Evolutionary conservation across 148 eudicot species (phyloP).

Genomic region (Arbutus unedo): DNA sequence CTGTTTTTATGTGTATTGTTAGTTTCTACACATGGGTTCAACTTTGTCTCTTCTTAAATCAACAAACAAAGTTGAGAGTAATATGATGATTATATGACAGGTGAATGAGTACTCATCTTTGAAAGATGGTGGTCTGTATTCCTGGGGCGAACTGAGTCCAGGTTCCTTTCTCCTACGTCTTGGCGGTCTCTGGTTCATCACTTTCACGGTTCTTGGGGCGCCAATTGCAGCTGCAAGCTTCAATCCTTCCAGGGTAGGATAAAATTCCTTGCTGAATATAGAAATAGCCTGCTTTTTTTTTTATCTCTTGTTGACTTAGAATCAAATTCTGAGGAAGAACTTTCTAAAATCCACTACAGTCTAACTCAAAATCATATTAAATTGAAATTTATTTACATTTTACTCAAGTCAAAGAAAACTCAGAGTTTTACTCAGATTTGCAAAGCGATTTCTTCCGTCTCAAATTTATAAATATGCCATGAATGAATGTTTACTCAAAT

Average conservation of each 20-base stretch:
- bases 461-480: no score
- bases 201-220: slow-evolving; percentile 72
- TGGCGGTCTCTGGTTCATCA: slow-evolving; percentile 86
- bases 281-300: no score
- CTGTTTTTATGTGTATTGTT: not conserved
- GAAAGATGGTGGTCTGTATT: slow-evolving; percentile 73
- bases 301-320: no score
- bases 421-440: no score
- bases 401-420: no score
- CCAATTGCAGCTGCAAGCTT: slow-evolving; percentile 98
- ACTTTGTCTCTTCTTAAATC: not conserved
- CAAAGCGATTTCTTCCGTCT: no score
- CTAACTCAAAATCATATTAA: no score
- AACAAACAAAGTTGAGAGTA: slow-evolving; percentile 7
- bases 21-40: not conserved
- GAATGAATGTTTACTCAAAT: no score
- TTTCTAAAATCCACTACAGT: no score
- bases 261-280: no score
- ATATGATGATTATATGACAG: slow-evolving; percentile 32
- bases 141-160: slow-evolving; percentile 94
- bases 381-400: no score
- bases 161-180: slow-evolving; percentile 68
- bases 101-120: slow-evolving; percentile 93
- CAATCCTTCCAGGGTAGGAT: slow-evolving; percentile 77
- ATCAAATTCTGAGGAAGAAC: no score